Base-by-base conservation (phyloP, 495 filamentous ascomycete species). In the Penicillium malachiteum region DNA sequence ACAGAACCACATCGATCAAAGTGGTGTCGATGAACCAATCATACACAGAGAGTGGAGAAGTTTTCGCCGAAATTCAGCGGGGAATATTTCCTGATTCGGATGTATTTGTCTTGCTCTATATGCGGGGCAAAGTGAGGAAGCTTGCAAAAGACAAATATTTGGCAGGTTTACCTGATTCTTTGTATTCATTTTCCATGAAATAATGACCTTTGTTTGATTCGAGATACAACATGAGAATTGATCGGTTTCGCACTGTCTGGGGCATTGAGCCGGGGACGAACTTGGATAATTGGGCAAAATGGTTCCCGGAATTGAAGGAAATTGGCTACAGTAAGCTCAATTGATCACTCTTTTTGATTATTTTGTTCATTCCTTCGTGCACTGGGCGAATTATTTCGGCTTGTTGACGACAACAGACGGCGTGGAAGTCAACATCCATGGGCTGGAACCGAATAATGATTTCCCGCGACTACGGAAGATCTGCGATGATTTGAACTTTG, bases 321-420 rank as follows among this genome's bases (percentile, higher is more conserved):
- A 57, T 67, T n/a, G 64, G 67, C 30, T 70, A 70, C 21, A 50
- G 67, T 70, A 54, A 12, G 51, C 21, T 26, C 21, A 26, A 26
- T 26, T 1, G 21, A 26, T 26, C 21, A 26, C 4, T 26, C 21
- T 4, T 26, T 26, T 26, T 26, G 2, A 2, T 26, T 4, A 26
- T 26, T 26, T 26, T 26, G 2, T 26, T 26, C 21, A 26, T 26
- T 26, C 21, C 21, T 26, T 4, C 4, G 2, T 26, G 21, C 21
- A 26, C 1, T 26, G 21, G 21, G 4, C 21, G 1, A 26, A 26
- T 26, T 26, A 4, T 2, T 26, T 51, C 21, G 9, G 3, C 39
- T 31, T 32, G 5, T 21, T 50, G n/a, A 11, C 0, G n/a, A 17
- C 0, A 26, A 18, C 34, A 55, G 52, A 21, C 18, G 64, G 67